Conservation (phyloP, 176 grass and related monocot species). For the Poa annua region DNA sequence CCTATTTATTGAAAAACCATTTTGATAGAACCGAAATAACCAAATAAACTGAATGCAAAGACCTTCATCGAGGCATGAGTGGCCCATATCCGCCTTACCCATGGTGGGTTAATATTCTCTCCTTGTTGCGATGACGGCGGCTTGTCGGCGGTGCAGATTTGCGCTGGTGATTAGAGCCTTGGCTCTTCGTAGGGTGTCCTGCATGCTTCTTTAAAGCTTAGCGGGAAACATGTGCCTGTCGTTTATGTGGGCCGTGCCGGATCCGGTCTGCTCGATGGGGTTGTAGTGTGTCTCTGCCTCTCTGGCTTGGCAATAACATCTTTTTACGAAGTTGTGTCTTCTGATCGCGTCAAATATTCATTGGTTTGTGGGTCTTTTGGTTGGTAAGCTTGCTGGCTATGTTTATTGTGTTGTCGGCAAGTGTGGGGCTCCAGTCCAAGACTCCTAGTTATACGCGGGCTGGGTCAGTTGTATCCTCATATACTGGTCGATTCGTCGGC, state of each 20-base stretch:
- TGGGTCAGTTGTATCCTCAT: neutral
- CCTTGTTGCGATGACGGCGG: neutral
- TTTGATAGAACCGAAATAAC: no score
- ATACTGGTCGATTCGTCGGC: neutral
- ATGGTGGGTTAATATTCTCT: neutral
- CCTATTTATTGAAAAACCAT: no score
- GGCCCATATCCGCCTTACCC: neutral
- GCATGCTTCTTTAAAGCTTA: constrained; percentile 17
- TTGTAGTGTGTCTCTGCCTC: neutral
- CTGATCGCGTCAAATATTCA: neutral
- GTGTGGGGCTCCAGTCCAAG: neutral
- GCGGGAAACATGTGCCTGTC: neutral
- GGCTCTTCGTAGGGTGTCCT: neutral
- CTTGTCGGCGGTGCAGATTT: neutral
- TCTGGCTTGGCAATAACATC: neutral
- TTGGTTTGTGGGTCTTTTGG: neutral
- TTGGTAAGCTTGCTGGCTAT: neutral
- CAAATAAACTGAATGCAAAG: no score
- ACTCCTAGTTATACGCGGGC: neutral
- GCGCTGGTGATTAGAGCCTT: neutral
- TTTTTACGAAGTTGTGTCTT: neutral
- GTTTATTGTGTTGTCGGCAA: neutral
- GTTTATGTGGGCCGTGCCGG: neutral
- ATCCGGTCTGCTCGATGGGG: neutral
- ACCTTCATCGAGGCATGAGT: neutral